Base-by-base conservation (phyloP, 2,329 filamentous ascomycete species). In the Herpotrichia juniperi region DNA sequence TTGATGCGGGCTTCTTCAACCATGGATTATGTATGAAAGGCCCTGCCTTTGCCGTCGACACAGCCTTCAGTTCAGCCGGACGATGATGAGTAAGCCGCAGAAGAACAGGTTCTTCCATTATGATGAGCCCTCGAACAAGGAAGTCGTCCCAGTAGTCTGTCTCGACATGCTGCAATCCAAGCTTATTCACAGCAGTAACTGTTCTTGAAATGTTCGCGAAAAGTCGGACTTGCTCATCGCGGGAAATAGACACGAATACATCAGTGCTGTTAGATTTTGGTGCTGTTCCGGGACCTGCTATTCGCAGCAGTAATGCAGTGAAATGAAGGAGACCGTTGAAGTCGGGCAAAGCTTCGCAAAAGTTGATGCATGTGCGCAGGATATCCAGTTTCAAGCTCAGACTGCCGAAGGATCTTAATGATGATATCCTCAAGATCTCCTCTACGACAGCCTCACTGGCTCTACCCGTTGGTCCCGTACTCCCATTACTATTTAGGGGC, bases 131-230 rank as follows among this genome's bases (percentile, higher is more conserved):
- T 86, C 94, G 87, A 42, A 99, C 83, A 8, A 99, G 79, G 63
- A 97, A 97, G 66, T 96, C 91, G 71, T 99, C 94, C 94, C 94
- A 99, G 69, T 97, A 99, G 61, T 94, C 89, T 5, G 91, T 92
- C 46, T 86, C 82, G 35, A 93, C 74, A 50, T 88, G 76, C 4
- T 82, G 78, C 24, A 92, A 76, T 0, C 92, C 92, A 22, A 97
- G 75, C 53, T 89, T 87, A 54, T 84, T 84, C 1, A 90, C 88
- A n/a, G 94, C 84, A 26, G 81, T 84, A 25, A 93, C 85, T 0
- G 93, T 96, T 56, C 93, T 89, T 30, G 87, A 85, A 53, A 99
- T 93, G 61, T 93, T 96, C 39, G 89, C 90, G 42, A 87, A 82
- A n/a, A 97, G 79, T 22, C 89, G 86, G 19, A 89, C 79, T 74